A percentile compares a stretch with the other conserved stretches of the same genome.
phyloP scores from a whole-genome alignment of 129 eudicot genomes.

The Flaveria trinervia region DNA sequence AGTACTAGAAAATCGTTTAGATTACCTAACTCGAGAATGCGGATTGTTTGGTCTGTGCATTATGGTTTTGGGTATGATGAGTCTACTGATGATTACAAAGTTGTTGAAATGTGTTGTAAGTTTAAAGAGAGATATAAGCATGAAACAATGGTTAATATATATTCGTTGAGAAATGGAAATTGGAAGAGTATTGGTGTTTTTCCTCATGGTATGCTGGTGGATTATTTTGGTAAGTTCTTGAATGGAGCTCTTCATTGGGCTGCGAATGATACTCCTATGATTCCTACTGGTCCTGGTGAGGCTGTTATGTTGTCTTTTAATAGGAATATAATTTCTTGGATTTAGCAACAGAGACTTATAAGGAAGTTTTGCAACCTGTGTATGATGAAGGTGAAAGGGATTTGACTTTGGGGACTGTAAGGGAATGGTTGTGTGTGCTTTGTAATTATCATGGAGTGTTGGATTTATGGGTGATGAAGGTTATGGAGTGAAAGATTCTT shows the following conservation, averaged over 20 bases:
- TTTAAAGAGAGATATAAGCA: not conserved
- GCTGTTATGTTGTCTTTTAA: conserved; percentile 4
- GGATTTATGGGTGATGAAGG: conserved; percentile 73
- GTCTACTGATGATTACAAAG: conserved; percentile 52
- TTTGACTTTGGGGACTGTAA: conserved; percentile 42
- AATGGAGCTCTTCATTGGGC: conserved; percentile 64
- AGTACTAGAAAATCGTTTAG: conserved; percentile 34
- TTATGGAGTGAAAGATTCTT: conserved; percentile 67
- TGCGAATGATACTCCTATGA: no score
- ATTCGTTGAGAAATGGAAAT: conserved; percentile 39
- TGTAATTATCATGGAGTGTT: conserved; percentile 29
- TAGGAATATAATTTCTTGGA: conserved; percentile 53
- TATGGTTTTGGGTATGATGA: conserved; percentile 62
- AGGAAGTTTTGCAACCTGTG: conserved; percentile 47
- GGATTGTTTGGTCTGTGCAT: conserved; percentile 7
- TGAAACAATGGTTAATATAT: conserved; percentile 32
- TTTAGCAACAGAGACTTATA: conserved; percentile 39
- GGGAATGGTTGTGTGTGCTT: conserved; percentile 49
- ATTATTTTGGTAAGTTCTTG: conserved; percentile 42
- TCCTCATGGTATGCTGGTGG: conserved; percentile 41
- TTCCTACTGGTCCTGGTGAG: not conserved
- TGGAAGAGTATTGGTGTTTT: conserved; percentile 51
- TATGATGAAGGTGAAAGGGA: conserved; percentile 43
- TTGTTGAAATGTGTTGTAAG: conserved; percentile 53
- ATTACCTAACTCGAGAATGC: conserved; percentile 33